A percentile compares a stretch with the other conserved stretches of the same genome.
These are phyloP conservation scores for Ilex paraguariensis DNA, from an alignment of 305 asterid genomes.

Conservation along the genomic window DNA sequence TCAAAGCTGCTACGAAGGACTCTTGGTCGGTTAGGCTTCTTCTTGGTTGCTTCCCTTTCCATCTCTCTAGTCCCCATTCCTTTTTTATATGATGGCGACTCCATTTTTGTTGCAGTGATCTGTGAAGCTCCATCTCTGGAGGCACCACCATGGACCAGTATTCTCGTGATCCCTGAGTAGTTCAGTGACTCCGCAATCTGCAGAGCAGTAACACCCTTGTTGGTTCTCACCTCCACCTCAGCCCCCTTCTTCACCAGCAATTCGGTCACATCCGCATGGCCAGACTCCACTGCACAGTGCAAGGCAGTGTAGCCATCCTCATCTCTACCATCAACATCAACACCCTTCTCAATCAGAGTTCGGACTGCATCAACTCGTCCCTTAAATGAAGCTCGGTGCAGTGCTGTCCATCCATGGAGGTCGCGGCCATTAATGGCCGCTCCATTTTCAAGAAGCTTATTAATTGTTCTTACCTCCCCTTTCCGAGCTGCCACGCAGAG, in stretches of 20 bases:
- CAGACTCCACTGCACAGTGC: slow-evolving; percentile 75
- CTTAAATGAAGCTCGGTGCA: slow-evolving; percentile 73
- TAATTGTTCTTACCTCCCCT: slow-evolving; percentile 63
- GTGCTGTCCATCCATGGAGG: slow-evolving; percentile 71
- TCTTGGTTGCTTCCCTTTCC: slow-evolving; percentile 31
- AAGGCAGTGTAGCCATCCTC: slow-evolving; percentile 71
- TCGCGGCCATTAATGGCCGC: slow-evolving; percentile 65
- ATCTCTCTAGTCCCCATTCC: slow-evolving; percentile 22
- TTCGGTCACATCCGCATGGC: slow-evolving; percentile 57
- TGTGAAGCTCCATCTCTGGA: slow-evolving; percentile 25
- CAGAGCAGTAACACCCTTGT: slow-evolving; percentile 53
- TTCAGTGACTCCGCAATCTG: slow-evolving; percentile 54
- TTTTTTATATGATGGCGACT: slow-evolving; percentile 12
- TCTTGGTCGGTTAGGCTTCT: slow-evolving; percentile 33
- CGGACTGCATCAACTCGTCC: slow-evolving; percentile 51
- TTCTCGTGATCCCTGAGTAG: slow-evolving; percentile 58
- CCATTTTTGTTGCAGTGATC: slow-evolving; percentile 11
- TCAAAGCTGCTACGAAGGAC: slow-evolving; percentile 44
- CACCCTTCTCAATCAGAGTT: slow-evolving; percentile 50
- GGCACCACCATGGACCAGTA: slow-evolving; percentile 49
- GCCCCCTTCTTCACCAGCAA: slow-evolving; percentile 71
- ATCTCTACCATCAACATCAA: slow-evolving; percentile 48
- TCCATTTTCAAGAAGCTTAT: slow-evolving; percentile 55
- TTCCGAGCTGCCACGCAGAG: slow-evolving; percentile 58
- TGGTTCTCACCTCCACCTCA: slow-evolving; percentile 53